Conservation (phyloP, 306 rosid species). For the Cicer chorassanicum region DNA sequence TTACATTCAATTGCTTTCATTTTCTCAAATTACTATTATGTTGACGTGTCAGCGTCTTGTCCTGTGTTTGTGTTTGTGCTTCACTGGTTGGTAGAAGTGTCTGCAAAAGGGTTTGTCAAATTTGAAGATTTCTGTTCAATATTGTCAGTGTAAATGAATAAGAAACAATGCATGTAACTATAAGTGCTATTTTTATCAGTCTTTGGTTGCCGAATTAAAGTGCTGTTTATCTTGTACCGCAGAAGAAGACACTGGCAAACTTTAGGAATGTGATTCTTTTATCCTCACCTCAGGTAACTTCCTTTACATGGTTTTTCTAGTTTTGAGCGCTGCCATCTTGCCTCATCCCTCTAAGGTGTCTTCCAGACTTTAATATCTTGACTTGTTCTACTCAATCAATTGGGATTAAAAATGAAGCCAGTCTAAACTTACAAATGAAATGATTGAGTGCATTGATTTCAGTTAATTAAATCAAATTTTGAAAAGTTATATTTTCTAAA, state of each 20-base stretch:
- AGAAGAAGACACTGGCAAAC: slow-evolving; percentile 56
- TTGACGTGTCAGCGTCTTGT: neutral
- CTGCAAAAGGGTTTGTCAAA: slow-evolving; percentile 8
- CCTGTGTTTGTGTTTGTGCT: neutral
- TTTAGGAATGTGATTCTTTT: slow-evolving; percentile 56
- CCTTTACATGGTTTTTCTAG: slow-evolving; percentile 43
- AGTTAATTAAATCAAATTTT: neutral
- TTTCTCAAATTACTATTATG: too few relatives aligned
- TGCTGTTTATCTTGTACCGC: slow-evolving; percentile 36
- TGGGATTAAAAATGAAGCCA: slow-evolving; percentile 32
- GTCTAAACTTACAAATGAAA: slow-evolving; percentile 19
- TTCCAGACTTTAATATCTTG: slow-evolving; percentile 33
- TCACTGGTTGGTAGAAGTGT: neutral
- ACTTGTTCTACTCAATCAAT: slow-evolving; percentile 10
- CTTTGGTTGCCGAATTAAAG: slow-evolving; percentile 31
- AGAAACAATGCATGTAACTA: slow-evolving; percentile 2
- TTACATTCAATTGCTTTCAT: too few relatives aligned
- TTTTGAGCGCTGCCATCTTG: slow-evolving; percentile 64
- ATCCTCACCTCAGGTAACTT: slow-evolving; percentile 64
- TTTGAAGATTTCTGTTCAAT: slow-evolving; percentile 9
- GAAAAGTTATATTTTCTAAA: slow-evolving; percentile 6
- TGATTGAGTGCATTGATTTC: slow-evolving; percentile 14
- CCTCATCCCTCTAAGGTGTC: slow-evolving; percentile 77
- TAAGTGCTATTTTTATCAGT: slow-evolving; percentile 7
- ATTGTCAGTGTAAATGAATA: slow-evolving; percentile 12